These are phyloP conservation scores for Candida odintsovae DNA, from an alignment of 805 yeast genomes.

Conservation along the genomic window DNA sequence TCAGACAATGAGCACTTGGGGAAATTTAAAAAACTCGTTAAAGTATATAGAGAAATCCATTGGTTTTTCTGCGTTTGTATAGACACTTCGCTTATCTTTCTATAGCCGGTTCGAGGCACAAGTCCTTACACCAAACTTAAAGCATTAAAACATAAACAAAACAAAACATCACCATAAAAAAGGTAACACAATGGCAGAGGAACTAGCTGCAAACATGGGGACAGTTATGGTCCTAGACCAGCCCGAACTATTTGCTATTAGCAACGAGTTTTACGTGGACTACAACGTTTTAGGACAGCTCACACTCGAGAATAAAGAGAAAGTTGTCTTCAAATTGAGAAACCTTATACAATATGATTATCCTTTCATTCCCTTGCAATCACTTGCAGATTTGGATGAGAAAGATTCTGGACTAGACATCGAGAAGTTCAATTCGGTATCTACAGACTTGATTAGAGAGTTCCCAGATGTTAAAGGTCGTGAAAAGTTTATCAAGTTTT, in stretches of 20 bases:
- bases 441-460: neutral
- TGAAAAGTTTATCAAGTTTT: neutral
- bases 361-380: neutral
- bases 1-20: too few species aligned
- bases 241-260: neutral
- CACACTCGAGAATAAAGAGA: neutral
- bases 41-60: too few species aligned
- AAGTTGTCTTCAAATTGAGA: neutral
- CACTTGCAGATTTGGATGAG: neutral
- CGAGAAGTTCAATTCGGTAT: neutral
- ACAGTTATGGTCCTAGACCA: neutral
- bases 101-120: neutral
- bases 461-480: neutral
- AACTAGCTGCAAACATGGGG: neutral
- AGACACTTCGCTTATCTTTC: neutral
- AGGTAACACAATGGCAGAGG: neutral
- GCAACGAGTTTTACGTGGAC: neutral
- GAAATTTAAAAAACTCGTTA: too few species aligned
- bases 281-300: neutral
- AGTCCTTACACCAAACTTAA: neutral
- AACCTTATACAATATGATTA: neutral
- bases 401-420: neutral
- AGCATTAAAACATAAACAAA: too few species aligned
- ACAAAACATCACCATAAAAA: too few species aligned
- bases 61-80: too few species aligned